Conservation (phyloP, 768 basidiomycete species). For the Coprinellus aureogranulatus region DNA sequence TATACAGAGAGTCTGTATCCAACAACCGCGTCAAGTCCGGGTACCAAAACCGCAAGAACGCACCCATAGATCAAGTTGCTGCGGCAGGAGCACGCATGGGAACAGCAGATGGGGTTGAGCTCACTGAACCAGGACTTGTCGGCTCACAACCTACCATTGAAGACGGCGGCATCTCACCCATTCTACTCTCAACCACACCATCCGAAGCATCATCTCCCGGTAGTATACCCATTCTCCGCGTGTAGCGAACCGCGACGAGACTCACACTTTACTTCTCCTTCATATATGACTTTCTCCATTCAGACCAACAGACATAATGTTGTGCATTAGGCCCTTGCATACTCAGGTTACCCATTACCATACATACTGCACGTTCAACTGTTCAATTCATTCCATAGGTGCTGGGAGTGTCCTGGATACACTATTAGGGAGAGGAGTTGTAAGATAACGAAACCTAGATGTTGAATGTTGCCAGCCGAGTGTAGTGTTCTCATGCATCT, state of each 20-base stretch:
- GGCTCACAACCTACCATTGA: constrained; percentile 15
- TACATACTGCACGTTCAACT: too few species aligned
- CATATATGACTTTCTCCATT: background rate
- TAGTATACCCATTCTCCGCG: constrained; percentile 38
- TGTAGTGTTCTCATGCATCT: constrained; percentile 25
- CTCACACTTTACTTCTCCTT: background rate
- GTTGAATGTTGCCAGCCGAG: too few species aligned
- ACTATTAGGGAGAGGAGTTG: background rate
- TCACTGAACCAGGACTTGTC: constrained; percentile 50
- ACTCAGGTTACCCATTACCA: background rate
- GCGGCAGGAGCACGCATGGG: constrained; percentile 67
- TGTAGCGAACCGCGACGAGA: constrained; percentile 22
- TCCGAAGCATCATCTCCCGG: constrained; percentile 2
- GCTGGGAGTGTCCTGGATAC: background rate
- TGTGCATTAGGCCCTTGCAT: background rate
- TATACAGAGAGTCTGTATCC: constrained; percentile 68
- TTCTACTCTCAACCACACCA: constrained; percentile 2
- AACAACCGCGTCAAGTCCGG: constrained; percentile 86
- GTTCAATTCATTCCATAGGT: too few species aligned
- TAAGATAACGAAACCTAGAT: too few species aligned
- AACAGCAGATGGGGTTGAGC: constrained; percentile 63
- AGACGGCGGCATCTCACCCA: constrained; percentile 7
- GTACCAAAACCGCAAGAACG: constrained; percentile 50
- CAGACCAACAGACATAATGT: background rate
- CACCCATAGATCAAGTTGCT: constrained; percentile 75